A percentile compares a stretch with the other conserved stretches of the same genome.
Evolutionary conservation across 176 grass and related monocot genomes (phyloP).

Genomic region (Rhipidocladum racemiflorum): DNA sequence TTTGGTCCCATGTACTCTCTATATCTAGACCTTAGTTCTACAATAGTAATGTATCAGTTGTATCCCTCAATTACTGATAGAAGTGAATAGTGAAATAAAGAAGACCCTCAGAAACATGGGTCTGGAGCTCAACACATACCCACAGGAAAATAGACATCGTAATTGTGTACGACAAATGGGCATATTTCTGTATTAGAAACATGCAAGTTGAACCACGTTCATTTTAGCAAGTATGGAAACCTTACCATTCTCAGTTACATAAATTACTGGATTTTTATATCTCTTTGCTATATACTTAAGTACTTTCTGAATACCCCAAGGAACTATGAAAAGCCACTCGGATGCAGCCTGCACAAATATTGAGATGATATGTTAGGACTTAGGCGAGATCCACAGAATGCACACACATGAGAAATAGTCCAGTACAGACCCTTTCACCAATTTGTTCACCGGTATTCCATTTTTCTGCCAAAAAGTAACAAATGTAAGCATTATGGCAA

Average conservation of each 20-base stretch:
- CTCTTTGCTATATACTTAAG: constrained; percentile 68
- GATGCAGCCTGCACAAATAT: constrained; percentile 83
- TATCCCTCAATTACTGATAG: background rate
- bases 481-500: constrained; percentile 35
- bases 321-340: constrained; percentile 90
- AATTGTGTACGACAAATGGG: background rate
- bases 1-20: too few species aligned
- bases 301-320: constrained; percentile 79
- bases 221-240: constrained; percentile 13
- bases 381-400: background rate
- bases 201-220: background rate
- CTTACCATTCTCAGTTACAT: constrained; percentile 94
- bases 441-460: constrained; percentile 65
- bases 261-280: constrained; percentile 68
- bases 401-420: background rate
- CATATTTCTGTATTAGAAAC: background rate
- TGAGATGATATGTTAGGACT: constrained; percentile 28
- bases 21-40: background rate
- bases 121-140: too few species aligned
- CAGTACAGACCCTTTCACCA: constrained; percentile 80
- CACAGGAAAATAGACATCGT: background rate
- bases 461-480: constrained; percentile 56
- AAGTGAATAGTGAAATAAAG: background rate
- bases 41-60: background rate
- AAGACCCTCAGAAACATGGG: background rate